Evolutionary conservation across 306 rosid genomes (phyloP).

Genomic region (Glycine latifolia): DNA sequence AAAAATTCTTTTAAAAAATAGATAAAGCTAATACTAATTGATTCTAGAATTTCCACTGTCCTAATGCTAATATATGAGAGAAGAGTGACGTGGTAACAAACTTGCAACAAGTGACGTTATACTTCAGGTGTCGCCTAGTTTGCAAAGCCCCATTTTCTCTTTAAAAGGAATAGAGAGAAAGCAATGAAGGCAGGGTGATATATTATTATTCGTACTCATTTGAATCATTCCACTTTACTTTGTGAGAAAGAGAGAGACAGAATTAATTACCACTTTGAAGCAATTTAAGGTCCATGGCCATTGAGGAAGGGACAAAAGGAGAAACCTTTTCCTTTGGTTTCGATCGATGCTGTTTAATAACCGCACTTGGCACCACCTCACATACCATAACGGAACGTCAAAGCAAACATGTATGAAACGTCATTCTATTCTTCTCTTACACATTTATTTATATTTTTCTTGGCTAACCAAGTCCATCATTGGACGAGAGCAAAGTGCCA

Average conservation of each 20-base stretch:
- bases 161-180: neutral
- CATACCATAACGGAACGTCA: slow-evolving; percentile 65
- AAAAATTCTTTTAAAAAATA: neutral
- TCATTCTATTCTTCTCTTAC: slow-evolving; percentile 42
- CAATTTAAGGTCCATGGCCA: slow-evolving; percentile 37
- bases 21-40: neutral
- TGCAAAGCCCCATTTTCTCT: neutral
- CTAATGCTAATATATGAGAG: neutral
- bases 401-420: slow-evolving; percentile 59
- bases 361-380: slow-evolving; percentile 42
- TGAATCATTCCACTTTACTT: slow-evolving; percentile 39
- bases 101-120: neutral
- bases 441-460: slow-evolving; percentile 39
- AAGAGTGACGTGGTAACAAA: neutral
- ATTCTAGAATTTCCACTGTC: no score
- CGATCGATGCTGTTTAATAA: slow-evolving; percentile 23
- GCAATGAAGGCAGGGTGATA: neutral
- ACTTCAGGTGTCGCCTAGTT: neutral
- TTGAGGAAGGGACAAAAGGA: slow-evolving; percentile 41
- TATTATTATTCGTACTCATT: neutral
- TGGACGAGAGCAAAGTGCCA: neutral
- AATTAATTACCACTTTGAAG: slow-evolving; percentile 36
- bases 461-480: slow-evolving; percentile 43
- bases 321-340: slow-evolving; percentile 6
- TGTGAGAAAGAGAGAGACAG: slow-evolving; percentile 37